phyloP scores from a whole-genome alignment of 2,329 filamentous ascomycete genomes.

The Eurotiales sp. region DNA sequence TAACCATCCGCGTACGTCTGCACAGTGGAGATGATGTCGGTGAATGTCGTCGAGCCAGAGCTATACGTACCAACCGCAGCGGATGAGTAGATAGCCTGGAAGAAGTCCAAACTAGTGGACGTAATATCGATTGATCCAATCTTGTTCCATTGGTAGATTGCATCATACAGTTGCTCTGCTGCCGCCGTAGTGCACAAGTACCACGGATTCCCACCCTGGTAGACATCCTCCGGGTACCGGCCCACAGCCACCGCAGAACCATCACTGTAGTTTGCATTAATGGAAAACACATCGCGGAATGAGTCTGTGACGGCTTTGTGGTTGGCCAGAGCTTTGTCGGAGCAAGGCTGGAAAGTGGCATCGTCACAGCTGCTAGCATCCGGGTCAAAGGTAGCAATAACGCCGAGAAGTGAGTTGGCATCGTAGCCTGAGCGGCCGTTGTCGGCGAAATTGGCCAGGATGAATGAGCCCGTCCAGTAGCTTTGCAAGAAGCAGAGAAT shows the following conservation, averaged over 20 bases:
- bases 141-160: conserved; percentile 66
- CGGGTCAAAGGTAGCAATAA: conserved; percentile 68
- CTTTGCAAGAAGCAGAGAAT: conserved; percentile 69
- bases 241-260: conserved; percentile 62
- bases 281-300: conserved; percentile 65
- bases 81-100: conserved; percentile 59
- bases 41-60: conserved; percentile 52
- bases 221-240: conserved; percentile 68
- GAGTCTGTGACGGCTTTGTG: conserved; percentile 72
- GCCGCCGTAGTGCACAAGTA: conserved; percentile 71
- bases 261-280: conserved; percentile 63
- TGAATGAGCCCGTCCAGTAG: conserved; percentile 68
- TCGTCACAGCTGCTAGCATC: conserved; percentile 61
- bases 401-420: conserved; percentile 64
- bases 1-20: conserved; percentile 60
- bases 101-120: conserved; percentile 65
- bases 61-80: conserved; percentile 64
- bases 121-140: conserved; percentile 64
- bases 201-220: conserved; percentile 77
- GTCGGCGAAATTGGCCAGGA: conserved; percentile 64
- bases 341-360: conserved; percentile 73
- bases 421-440: conserved; percentile 64
- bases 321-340: conserved; percentile 63
- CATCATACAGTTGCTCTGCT: conserved; percentile 75
- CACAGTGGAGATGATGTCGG: conserved; percentile 54